phyloP scores from a whole-genome alignment of 2,329 filamentous ascomycete species.

The Plectosphaerella sp. region DNA sequence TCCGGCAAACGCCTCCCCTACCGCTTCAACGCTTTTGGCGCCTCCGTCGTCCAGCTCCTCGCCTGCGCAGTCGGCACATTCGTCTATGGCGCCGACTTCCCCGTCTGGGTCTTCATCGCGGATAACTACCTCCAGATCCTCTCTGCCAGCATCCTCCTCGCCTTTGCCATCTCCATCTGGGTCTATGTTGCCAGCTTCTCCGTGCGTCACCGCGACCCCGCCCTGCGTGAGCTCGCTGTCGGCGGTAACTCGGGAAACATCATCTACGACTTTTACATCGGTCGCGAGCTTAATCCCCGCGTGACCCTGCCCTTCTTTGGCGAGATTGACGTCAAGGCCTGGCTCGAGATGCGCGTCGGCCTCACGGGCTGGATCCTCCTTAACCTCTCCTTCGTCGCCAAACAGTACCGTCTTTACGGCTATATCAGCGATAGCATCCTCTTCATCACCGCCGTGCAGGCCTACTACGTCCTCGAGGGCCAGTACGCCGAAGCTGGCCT shows the following conservation, averaged over 20 bases:
- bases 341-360: constrained; percentile 66
- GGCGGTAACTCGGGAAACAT: constrained; percentile 65
- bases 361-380: constrained; percentile 67
- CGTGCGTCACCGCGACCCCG: constrained; percentile 56
- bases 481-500: constrained; percentile 68
- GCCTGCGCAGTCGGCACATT: constrained; percentile 49
- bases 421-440: constrained; percentile 65
- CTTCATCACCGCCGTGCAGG: constrained; percentile 59
- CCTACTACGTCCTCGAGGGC: constrained; percentile 63
- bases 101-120: constrained; percentile 68
- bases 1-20: constrained; percentile 68
- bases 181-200: constrained; percentile 63
- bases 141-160: constrained; percentile 61
- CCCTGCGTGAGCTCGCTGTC: constrained; percentile 59
- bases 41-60: constrained; percentile 6
- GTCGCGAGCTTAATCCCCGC: constrained; percentile 69
- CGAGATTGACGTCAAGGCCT: constrained; percentile 66
- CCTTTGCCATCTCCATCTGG: constrained; percentile 53
- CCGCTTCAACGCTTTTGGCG: constrained; percentile 56
- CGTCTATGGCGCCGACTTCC: constrained; percentile 60
- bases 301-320: constrained; percentile 59
- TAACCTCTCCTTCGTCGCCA: constrained; percentile 63
- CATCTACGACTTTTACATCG: constrained; percentile 74
- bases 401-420: constrained; percentile 66
- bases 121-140: constrained; percentile 66